Percentiles rank a stretch among this genome's conserved stretches.
Evolutionary conservation across 176 grass and related monocot genomes (phyloP).

Genomic region (Aegilops tauschii): DNA sequence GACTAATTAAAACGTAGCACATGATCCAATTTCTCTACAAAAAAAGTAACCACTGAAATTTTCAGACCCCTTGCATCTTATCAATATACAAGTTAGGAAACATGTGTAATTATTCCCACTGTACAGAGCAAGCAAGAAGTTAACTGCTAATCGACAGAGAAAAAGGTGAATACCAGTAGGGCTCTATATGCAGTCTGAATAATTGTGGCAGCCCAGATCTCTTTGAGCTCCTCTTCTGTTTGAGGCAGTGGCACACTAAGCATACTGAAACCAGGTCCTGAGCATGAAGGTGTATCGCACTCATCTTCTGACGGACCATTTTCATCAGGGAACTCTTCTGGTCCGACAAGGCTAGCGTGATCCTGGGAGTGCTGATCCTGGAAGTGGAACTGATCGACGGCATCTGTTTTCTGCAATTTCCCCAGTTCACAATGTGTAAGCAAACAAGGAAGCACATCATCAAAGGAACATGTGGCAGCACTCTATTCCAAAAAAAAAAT

Average conservation of each 20-base stretch:
- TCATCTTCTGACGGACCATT: constrained; percentile 35
- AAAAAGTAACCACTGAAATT: too few relatives aligned
- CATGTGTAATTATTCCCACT: too few relatives aligned
- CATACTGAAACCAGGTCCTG: constrained; percentile 27
- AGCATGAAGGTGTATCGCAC: constrained; percentile 29
- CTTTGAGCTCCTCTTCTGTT: constrained; percentile 45
- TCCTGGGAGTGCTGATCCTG: constrained; percentile 34
- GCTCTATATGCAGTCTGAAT: constrained; percentile 90
- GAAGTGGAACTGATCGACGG: constrained; percentile 12
- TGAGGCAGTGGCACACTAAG: constrained; percentile 34
- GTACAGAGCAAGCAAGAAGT: too few relatives aligned
- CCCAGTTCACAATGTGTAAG: constrained; percentile 10
- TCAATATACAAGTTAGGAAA: too few relatives aligned
- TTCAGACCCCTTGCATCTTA: too few relatives aligned
- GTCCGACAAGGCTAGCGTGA: constrained; percentile 8
- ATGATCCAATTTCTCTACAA: too few relatives aligned
- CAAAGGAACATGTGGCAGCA: not conserved
- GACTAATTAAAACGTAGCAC: too few relatives aligned
- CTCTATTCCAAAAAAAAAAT: not conserved
- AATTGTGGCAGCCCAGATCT: constrained; percentile 74
- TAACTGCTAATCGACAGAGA: not conserved
- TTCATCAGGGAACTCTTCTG: constrained; percentile 41
- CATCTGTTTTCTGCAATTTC: constrained; percentile 43
- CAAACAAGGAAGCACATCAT: not conserved
- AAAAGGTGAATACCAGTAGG: constrained; percentile 57